Base-by-base conservation (phyloP, 345 rosid species). In the Eucalyptus sideroxylon region DNA sequence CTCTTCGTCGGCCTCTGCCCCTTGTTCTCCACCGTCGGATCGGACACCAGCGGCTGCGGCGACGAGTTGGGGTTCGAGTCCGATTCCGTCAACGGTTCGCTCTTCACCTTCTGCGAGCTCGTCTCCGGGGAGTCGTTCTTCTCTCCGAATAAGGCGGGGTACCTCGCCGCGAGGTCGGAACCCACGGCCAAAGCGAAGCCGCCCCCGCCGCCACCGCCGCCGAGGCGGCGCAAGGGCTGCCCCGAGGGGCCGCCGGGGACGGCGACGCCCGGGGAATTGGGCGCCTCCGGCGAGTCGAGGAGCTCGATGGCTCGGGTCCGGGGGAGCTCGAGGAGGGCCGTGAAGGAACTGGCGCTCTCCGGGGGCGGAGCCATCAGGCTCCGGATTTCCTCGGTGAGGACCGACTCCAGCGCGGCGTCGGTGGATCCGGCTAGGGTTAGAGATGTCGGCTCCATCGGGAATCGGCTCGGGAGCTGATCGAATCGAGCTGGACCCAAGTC, bases 311-410 rank as follows among this genome's bases (percentile, higher is more conserved):
- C 95, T 82, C 91, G 94, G 59, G 93, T 90, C n/a, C 93, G 86
- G 59, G 95, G 94, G 53, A 95, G 93, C 90, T 89, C 96, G 72
- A 95, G 96, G 86, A 95, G 94, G 11, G 96, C 95, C 34, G 93
- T 94, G 94, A 95, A 94, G 72, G 96, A 95, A 90, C 89, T 93
- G n/a, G 92, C 93, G 89, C 53, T 93, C 23, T 93, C 95, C 13
- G 89, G 90, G 40, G 95, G 94, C 17, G 81, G 89, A 13, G 94
- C 42, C 86, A 94, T 92, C 40, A 93, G 82, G 49, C 89, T 92
- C 59, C 87, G 96, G 90, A 94, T 90, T 53, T 94, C 95, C 47
- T 94, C 95, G 49, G 89, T 88, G 87, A 94, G 92, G 86, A 93
- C 69, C 34, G 93, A 91, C 50, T 94, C 94, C 47, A 93, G 91